Percentiles rank a stretch among this genome's conserved stretches.
Conservation (phyloP, 768 basidiomycete genomes). For the Chiua virens region DNA sequence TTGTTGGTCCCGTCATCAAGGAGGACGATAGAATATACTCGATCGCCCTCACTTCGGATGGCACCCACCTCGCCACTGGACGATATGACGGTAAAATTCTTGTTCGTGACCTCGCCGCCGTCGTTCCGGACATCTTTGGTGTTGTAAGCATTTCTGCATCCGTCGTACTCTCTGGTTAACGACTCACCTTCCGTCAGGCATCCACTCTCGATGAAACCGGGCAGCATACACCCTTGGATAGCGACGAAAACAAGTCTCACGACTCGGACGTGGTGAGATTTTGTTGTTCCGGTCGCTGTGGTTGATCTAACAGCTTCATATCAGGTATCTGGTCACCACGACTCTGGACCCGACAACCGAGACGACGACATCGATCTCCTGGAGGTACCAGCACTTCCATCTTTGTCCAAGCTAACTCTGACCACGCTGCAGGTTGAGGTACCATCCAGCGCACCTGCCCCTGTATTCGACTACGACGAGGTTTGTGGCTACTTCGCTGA, state of each 20-base stretch:
- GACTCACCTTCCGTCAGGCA: too few species aligned
- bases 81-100: not conserved
- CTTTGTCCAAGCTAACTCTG: not conserved
- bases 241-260: too few species aligned
- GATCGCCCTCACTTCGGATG: not conserved
- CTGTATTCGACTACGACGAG: not conserved
- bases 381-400: too few species aligned
- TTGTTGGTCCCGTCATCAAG: too few species aligned
- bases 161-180: too few species aligned
- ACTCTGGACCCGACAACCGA: not conserved
- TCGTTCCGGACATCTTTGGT: constrained; percentile 3
- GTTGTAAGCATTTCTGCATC: too few species aligned
- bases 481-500: not conserved
- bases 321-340: too few species aligned
- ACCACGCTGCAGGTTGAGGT: not conserved
- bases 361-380: not conserved
- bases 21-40: not conserved
- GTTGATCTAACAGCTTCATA: too few species aligned
- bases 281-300: not conserved
- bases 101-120: not conserved
- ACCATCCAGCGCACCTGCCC: not conserved
- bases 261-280: not conserved
- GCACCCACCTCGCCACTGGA: not conserved
- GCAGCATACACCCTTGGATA: too few species aligned
- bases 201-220: too few species aligned